phyloP scores from a whole-genome alignment of 345 rosid species.

The Eutrema japonicum region DNA sequence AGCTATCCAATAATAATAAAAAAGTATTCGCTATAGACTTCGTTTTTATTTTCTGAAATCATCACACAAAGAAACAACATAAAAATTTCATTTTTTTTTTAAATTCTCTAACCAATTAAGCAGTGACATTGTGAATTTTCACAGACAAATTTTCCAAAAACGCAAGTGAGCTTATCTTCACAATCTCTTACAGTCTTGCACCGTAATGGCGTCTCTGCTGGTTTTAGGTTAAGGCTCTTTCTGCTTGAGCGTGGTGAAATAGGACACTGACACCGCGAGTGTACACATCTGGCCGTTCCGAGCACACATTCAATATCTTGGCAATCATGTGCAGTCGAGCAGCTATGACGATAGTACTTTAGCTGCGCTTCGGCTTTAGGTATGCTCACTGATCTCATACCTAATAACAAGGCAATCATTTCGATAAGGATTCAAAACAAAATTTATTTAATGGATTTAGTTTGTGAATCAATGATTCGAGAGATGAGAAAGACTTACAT shows the following conservation, averaged over 20 bases:
- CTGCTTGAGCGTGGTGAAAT: neutral
- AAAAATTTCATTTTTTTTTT: neutral
- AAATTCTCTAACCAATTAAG: neutral
- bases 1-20: no score
- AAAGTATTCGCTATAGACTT: neutral
- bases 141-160: slow-evolving; percentile 24
- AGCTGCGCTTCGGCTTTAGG: neutral
- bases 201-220: slow-evolving; percentile 7
- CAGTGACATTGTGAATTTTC: slow-evolving; percentile 26
- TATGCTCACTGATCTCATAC: slow-evolving; percentile 9
- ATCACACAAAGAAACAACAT: slow-evolving; percentile 1
- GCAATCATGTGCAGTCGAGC: slow-evolving; percentile 28
- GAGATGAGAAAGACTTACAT: slow-evolving; percentile 32
- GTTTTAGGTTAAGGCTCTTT: slow-evolving; percentile 19
- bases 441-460: neutral
- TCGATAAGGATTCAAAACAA: neutral
- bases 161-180: slow-evolving; percentile 31
- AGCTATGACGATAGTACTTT: slow-evolving; percentile 1
- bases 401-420: slow-evolving; percentile 16
- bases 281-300: neutral
- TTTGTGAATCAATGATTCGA: neutral
- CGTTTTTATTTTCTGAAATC: neutral
- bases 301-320: slow-evolving; percentile 6
- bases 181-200: slow-evolving; percentile 34
- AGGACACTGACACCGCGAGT: slow-evolving; percentile 1